Base-by-base conservation (phyloP, 768 basidiomycete species). In the Cyathus striatus region DNA sequence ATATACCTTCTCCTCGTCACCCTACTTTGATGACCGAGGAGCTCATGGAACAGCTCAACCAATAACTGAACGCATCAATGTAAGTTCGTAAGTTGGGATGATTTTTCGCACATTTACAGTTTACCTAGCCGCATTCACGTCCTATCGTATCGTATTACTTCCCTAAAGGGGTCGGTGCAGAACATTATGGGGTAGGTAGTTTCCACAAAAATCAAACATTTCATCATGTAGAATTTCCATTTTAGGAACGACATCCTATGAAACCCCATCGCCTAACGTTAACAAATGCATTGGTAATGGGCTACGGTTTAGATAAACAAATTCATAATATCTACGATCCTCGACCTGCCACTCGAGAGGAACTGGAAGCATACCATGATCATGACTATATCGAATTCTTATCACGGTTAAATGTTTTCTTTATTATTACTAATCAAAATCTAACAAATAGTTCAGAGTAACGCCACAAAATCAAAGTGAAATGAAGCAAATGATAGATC, bases 121-220 rank as follows among this genome's bases (percentile, higher is more conserved):
- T 6, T 38, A 18, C 24, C 37, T 39, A 62, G 64, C 73, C 86
- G 3, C 90, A 95, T 66, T 90, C 87, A 35, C 76, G 85, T 17
- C 89, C 91, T 0, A 82, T 89, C 50, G 96, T 99, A 6, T 93
- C 94, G 2, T 99, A 98, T 63, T 99, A 94, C 66, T 93, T 87
- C 53, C 92, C 96, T 0, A 86, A 87, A 64, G 90, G 85, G 38
- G 88, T 97, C 2, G 96, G 96, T 2, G 84, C 88, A 48, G 90
- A 92, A 60, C 96, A 99, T 60, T 99, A 97, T 69, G 95, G 95
- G 48, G 95, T 95, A 66, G 43, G 81, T 66, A 27, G 34, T 43
- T 10, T 41, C 14, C 45, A 4, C 23, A 23, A 5, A 26, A 35
- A 33, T 18, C 22, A 13, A 21, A 12, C 5, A 2, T 10, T 23